phyloP scores from a whole-genome alignment of 176 grass and related monocot genomes.

The Rhynchospora breviuscula region DNA sequence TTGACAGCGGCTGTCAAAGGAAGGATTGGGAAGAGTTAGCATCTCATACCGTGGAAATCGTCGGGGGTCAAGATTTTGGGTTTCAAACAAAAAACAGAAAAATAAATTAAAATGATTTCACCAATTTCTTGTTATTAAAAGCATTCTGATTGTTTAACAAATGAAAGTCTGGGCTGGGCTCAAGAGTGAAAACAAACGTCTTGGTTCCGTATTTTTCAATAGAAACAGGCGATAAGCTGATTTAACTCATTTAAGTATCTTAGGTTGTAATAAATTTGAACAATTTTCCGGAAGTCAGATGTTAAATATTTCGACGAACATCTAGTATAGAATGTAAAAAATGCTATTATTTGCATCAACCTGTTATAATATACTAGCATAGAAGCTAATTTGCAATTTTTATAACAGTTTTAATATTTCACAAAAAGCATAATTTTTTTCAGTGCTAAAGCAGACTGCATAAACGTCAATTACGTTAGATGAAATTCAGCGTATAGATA shows the following conservation, averaged over 20 bases:
- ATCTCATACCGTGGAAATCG: not conserved
- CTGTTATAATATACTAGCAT: not conserved
- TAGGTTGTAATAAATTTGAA: no score
- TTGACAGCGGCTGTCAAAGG: no score
- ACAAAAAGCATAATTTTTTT: no score
- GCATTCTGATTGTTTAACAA: not conserved
- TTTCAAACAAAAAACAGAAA: not conserved
- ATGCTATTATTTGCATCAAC: not conserved
- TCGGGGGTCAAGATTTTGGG: not conserved
- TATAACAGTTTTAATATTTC: not conserved
- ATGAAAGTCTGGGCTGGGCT: no score
- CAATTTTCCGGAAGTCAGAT: not conserved
- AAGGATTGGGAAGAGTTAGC: not conserved
- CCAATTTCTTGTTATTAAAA: not conserved
- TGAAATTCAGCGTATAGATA: not conserved
- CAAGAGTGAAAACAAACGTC: no score
- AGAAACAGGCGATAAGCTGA: not conserved
- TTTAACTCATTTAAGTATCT: not conserved
- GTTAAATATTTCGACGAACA: not conserved
- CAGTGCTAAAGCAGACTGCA: not conserved
- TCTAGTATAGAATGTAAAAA: not conserved
- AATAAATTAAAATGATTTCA: not conserved
- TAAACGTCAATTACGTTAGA: not conserved
- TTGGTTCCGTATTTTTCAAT: no score
- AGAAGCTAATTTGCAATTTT: not conserved